phyloP scores from a whole-genome alignment of 2,329 filamentous ascomycete species.

The Xenoacremonium recifei region DNA sequence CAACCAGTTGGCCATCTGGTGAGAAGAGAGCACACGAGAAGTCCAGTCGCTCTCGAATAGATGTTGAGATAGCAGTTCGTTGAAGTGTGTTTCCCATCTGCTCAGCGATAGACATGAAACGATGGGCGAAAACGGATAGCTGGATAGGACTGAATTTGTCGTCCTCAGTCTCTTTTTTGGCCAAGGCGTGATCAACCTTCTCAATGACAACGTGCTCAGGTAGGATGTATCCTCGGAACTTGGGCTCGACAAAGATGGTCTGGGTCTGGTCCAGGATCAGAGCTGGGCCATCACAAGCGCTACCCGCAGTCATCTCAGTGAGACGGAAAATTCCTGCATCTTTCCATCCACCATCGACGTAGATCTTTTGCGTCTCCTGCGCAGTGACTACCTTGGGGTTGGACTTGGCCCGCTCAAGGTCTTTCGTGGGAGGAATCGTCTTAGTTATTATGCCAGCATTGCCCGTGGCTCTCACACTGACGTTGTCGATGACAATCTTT shows the following conservation, averaged over 20 bases:
- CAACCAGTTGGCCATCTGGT: slow-evolving; percentile 39
- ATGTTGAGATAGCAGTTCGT: slow-evolving; percentile 52
- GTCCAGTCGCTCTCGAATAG: slow-evolving; percentile 43
- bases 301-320: slow-evolving; percentile 2
- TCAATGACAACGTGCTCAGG: slow-evolving; percentile 31
- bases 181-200: slow-evolving; percentile 4
- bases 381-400: neutral
- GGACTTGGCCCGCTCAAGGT: neutral
- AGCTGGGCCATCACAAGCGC: slow-evolving; percentile 28
- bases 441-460: neutral
- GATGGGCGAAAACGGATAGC: slow-evolving; percentile 53
- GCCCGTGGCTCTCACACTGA: slow-evolving; percentile 26
- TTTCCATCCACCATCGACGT: slow-evolving; percentile 9
- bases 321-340: slow-evolving; percentile 7
- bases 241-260: slow-evolving; percentile 27
- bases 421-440: neutral
- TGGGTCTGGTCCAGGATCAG: slow-evolving; percentile 31
- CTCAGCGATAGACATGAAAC: slow-evolving; percentile 59
- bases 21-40: slow-evolving; percentile 44
- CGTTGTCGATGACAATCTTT: slow-evolving; percentile 39
- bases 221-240: slow-evolving; percentile 27
- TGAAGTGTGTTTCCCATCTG: slow-evolving; percentile 58
- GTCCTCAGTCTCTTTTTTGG: slow-evolving; percentile 1
- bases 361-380: slow-evolving; percentile 5
- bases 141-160: slow-evolving; percentile 45